Percentiles rank a stretch among this genome's conserved stretches.
Evolutionary conservation across 306 rosid species (phyloP).

Genomic region (Sindora glabra): DNA sequence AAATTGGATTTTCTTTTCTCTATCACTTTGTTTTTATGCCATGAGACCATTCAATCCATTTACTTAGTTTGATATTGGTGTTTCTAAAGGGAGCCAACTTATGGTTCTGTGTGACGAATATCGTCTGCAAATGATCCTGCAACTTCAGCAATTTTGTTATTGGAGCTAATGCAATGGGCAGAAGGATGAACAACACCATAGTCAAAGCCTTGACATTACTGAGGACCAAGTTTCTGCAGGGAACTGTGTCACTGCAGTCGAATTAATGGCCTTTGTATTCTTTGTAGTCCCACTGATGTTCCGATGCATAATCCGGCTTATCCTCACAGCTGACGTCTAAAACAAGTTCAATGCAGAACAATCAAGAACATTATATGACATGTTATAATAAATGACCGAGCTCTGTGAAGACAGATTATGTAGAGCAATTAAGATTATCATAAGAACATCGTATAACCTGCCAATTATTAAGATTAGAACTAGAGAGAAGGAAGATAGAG

Average conservation of each 20-base stretch:
- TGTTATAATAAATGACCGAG: background rate
- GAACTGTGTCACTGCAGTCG: constrained; percentile 80
- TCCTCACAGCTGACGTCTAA: constrained; percentile 71
- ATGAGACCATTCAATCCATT: constrained; percentile 18
- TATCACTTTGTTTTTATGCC: constrained; percentile 14
- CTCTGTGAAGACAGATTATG: background rate
- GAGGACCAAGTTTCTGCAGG: constrained; percentile 72
- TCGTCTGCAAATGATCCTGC: constrained; percentile 17
- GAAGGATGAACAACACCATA: constrained; percentile 80
- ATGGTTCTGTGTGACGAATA: constrained; percentile 66
- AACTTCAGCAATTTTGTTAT: constrained; percentile 34
- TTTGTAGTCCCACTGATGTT: constrained; percentile 75
- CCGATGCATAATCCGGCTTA: constrained; percentile 65
- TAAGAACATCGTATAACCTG: no score
- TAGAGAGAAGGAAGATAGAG: no score
- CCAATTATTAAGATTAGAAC: no score
- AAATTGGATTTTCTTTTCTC: constrained; percentile 22
- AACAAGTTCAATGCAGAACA: background rate
- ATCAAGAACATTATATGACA: background rate
- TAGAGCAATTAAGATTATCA: no score
- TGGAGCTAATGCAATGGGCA: constrained; percentile 80
- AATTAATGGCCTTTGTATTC: constrained; percentile 81
- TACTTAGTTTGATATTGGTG: constrained; percentile 24
- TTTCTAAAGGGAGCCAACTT: no score
- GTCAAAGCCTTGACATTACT: constrained; percentile 77